Evolutionary conservation across 2,329 filamentous ascomycete genomes (phyloP).

Genomic region (Apiospora sp.): DNA sequence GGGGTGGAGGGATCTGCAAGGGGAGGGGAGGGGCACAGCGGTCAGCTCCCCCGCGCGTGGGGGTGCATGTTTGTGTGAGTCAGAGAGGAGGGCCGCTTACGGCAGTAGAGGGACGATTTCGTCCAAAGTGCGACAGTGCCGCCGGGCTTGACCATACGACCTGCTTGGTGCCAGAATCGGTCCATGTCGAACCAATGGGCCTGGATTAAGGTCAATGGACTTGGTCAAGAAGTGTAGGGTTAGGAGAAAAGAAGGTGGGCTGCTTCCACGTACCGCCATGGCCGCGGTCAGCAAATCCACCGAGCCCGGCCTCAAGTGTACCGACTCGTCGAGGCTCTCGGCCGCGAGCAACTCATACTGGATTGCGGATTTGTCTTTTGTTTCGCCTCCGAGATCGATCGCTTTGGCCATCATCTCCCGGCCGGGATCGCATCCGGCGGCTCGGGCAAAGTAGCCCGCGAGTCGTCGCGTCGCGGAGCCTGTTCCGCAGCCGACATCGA

Average conservation of each 20-base stretch:
- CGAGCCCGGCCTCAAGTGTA: slow-evolving; percentile 29
- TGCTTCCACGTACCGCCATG: slow-evolving; percentile 33
- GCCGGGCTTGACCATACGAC: slow-evolving; percentile 53
- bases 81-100: not conserved
- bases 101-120: slow-evolving; percentile 35
- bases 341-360: slow-evolving; percentile 34
- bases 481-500: slow-evolving; percentile 43
- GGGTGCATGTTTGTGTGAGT: slow-evolving; percentile 22
- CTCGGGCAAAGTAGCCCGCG: slow-evolving; percentile 35
- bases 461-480: slow-evolving; percentile 40
- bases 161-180: slow-evolving; percentile 53
- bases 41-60: not conserved
- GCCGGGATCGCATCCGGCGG: slow-evolving; percentile 39
- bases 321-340: slow-evolving; percentile 36
- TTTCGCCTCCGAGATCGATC: slow-evolving; percentile 33
- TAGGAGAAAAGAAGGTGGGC: no score
- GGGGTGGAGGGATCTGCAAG: slow-evolving; percentile 43
- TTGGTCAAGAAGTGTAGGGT: not conserved
- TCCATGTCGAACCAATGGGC: slow-evolving; percentile 61
- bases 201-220: slow-evolving; percentile 25
- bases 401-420: slow-evolving; percentile 39
- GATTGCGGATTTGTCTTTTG: slow-evolving; percentile 30
- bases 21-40: not conserved
- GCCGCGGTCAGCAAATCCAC: slow-evolving; percentile 40
- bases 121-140: slow-evolving; percentile 57